These are phyloP conservation scores for Xylaria sp. DNA, from an alignment of 2,329 filamentous ascomycete species.

Conservation along the genomic window DNA sequence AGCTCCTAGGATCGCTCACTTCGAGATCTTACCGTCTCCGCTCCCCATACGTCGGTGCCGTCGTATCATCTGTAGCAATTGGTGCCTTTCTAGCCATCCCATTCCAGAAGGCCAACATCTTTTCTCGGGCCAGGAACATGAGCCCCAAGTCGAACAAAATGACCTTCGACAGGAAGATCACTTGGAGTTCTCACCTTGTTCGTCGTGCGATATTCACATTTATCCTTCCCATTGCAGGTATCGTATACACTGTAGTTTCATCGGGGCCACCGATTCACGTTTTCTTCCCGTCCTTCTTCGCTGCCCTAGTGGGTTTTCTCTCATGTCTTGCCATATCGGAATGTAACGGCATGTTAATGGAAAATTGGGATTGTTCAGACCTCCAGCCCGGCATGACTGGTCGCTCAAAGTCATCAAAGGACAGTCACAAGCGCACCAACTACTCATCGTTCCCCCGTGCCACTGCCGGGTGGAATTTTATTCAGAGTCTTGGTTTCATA, in stretches of 20 bases:
- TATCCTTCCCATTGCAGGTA: slow-evolving; percentile 72
- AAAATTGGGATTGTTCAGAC: slow-evolving; percentile 84
- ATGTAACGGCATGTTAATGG: slow-evolving; percentile 82
- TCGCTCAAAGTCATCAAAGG: slow-evolving; percentile 58
- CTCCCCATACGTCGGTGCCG: slow-evolving; percentile 73
- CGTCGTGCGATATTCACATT: slow-evolving; percentile 75
- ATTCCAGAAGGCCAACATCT: slow-evolving; percentile 76
- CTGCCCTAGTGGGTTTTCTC: slow-evolving; percentile 74
- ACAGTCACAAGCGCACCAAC: slow-evolving; percentile 66
- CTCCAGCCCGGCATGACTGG: slow-evolving; percentile 77
- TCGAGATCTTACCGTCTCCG: slow-evolving; percentile 74
- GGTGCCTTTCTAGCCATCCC: slow-evolving; percentile 77
- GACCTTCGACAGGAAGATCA: slow-evolving; percentile 71
- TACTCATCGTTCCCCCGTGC: slow-evolving; percentile 82
- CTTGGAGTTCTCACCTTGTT: slow-evolving; percentile 78
- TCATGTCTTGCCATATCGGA: slow-evolving; percentile 80
- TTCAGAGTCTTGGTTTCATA: slow-evolving; percentile 76
- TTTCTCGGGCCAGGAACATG: slow-evolving; percentile 72
- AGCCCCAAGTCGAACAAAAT: slow-evolving; percentile 72
- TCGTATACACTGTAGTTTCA: slow-evolving; percentile 75
- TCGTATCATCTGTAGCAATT: slow-evolving; percentile 73
- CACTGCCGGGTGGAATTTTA: slow-evolving; percentile 75
- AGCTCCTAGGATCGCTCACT: slow-evolving; percentile 75
- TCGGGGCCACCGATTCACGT: slow-evolving; percentile 69
- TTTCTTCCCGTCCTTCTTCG: slow-evolving; percentile 73